phyloP scores from a whole-genome alignment of 495 filamentous ascomycete genomes.

The Oidiodendron maius region DNA sequence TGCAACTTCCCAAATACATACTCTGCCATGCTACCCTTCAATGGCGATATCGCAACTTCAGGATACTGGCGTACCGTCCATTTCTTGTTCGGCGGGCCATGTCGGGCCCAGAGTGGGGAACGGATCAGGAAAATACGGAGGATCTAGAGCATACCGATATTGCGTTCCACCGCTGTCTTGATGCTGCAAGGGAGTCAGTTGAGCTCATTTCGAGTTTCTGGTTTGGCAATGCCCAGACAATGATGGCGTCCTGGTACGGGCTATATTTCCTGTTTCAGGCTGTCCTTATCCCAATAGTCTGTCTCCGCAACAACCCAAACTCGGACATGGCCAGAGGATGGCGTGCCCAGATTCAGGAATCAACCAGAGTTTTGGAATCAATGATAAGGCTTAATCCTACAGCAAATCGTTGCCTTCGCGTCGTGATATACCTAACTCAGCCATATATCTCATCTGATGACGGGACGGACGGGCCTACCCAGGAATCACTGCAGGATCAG shows the following conservation, averaged over 20 bases:
- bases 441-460: background rate
- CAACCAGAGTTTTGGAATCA: background rate
- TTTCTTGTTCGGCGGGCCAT: no score
- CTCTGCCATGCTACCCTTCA: no score
- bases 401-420: conserved; percentile 3
- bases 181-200: no score
- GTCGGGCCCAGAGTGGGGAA: conserved; percentile 16
- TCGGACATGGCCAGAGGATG: conserved; percentile 9
- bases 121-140: background rate
- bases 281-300: conserved; percentile 42
- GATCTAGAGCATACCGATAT: conserved; percentile 31
- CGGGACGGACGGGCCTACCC: background rate
- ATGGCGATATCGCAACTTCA: no score
- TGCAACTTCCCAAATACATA: no score
- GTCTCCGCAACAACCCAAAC: conserved; percentile 42
- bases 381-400: background rate
- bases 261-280: conserved; percentile 49
- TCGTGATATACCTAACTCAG: background rate
- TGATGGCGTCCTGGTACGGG: no score
- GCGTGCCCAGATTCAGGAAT: background rate
- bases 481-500: background rate
- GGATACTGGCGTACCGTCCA: no score
- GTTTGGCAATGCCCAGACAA: no score
- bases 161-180: no score
- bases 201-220: no score